Percentiles rank a stretch among this genome's conserved stretches.
These are phyloP conservation scores for Elaphomyces granulatus DNA, from an alignment of 495 filamentous ascomycete genomes.

Conservation along the genomic window DNA sequence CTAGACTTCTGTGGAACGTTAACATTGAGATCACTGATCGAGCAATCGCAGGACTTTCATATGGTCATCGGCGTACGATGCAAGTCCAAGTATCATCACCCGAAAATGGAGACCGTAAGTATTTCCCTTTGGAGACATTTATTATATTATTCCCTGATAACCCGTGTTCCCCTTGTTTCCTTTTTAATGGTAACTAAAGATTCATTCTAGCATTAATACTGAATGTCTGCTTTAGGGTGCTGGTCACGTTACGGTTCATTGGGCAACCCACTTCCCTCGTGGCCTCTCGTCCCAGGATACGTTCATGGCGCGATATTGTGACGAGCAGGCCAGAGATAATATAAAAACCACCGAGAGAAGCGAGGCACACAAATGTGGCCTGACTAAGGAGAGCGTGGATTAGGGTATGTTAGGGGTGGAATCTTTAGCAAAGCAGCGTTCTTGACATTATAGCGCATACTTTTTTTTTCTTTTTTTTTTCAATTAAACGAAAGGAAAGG, in stretches of 20 bases:
- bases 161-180: background rate
- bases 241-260: conserved; percentile 37
- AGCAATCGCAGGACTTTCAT: conserved; percentile 5
- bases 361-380: conserved; percentile 26
- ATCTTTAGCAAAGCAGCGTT: too few relatives aligned
- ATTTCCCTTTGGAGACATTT: background rate
- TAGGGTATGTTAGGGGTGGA: background rate
- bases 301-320: conserved; percentile 50
- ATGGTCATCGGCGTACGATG: conserved; percentile 6
- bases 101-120: conserved; percentile 34
- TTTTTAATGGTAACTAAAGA: too few relatives aligned
- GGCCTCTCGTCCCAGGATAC: conserved; percentile 60
- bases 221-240: conserved; percentile 17
- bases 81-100: conserved; percentile 30
- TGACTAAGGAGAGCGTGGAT: conserved; percentile 1
- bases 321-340: conserved; percentile 31
- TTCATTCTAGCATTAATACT: conserved; percentile 3
- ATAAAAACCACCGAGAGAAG: conserved; percentile 26
- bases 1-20: background rate
- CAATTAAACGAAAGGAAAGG: too few relatives aligned
- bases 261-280: conserved; percentile 60
- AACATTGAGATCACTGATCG: background rate
- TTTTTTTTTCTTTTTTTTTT: too few relatives aligned
- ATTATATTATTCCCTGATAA: background rate
- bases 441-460: too few relatives aligned